Conservation (phyloP, 345 rosid species). For the Linum usitatissimum region DNA sequence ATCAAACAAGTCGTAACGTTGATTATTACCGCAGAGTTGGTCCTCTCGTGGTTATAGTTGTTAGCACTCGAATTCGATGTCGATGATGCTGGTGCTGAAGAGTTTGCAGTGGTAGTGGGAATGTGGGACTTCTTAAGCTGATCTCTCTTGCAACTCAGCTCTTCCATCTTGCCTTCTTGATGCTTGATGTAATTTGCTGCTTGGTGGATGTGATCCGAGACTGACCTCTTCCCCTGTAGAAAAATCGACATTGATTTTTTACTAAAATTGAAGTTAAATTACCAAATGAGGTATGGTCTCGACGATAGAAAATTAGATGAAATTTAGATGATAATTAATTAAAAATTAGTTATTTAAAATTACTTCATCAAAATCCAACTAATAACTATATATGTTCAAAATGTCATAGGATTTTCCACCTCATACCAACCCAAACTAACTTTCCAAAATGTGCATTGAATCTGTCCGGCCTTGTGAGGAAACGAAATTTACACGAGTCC, state of each 20-base stretch:
- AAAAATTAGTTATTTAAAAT: too few species aligned
- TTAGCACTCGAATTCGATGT: neutral
- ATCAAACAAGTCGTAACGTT: neutral
- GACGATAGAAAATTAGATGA: too few species aligned
- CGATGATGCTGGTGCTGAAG: neutral
- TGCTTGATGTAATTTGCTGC: neutral
- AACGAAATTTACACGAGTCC: too few species aligned
- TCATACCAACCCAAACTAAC: too few species aligned
- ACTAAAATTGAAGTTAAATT: too few species aligned
- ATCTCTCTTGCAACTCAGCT: conserved; percentile 4
- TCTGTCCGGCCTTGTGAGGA: too few species aligned
- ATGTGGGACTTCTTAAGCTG: neutral
- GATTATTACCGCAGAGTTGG: neutral
- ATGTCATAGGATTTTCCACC: too few species aligned
- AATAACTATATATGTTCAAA: too few species aligned
- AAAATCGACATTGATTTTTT: neutral
- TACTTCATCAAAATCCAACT: too few species aligned
- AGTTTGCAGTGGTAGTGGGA: neutral
- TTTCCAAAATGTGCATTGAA: too few species aligned
- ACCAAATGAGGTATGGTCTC: too few species aligned
- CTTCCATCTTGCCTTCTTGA: neutral
- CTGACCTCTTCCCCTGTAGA: neutral
- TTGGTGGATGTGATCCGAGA: neutral
- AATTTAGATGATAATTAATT: too few species aligned
- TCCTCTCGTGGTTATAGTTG: neutral